phyloP scores from a whole-genome alignment of 2,329 filamentous ascomycete genomes.

The Monosporascus ibericus region DNA sequence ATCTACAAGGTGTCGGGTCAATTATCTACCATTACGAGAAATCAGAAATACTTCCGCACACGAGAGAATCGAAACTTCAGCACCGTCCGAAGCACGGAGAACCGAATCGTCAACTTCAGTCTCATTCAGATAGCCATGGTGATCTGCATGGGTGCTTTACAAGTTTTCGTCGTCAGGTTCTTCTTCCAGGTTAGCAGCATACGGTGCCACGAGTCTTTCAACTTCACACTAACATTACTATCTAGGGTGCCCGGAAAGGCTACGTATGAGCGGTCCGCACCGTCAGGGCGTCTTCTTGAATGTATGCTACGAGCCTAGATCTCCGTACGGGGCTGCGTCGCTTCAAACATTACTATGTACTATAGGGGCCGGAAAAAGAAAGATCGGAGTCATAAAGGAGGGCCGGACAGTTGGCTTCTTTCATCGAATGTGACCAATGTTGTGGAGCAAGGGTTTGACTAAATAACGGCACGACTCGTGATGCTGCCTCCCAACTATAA shows the following conservation, averaged over 20 bases:
- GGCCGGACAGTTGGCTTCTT: conserved; percentile 5
- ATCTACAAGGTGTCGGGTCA: conserved; percentile 92
- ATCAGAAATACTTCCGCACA: conserved; percentile 99
- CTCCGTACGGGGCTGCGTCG: conserved; percentile 6
- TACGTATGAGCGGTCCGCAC: conserved; percentile 48
- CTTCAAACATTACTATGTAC: conserved; percentile 13
- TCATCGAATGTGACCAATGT: conserved; percentile 10
- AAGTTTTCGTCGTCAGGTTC: conserved; percentile 96
- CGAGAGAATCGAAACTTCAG: conserved; percentile 98
- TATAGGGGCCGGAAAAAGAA: conserved; percentile 18
- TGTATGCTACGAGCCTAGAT: conserved; percentile 16
- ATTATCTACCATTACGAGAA: conserved; percentile 87
- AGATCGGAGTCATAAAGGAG: neutral
- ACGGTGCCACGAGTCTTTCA: conserved; percentile 4
- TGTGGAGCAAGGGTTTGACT: neutral
- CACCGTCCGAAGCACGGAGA: conserved; percentile 93
- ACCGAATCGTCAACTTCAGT: conserved; percentile 94
- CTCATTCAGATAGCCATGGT: conserved; percentile 89
- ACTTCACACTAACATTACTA: conserved; percentile 9
- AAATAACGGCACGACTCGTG: too few species aligned
- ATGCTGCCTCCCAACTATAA: too few species aligned
- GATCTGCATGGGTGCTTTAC: conserved; percentile 88
- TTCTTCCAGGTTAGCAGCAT: conserved; percentile 75
- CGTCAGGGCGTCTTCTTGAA: conserved; percentile 12
- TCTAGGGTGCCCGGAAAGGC: conserved; percentile 59